phyloP scores from a whole-genome alignment of 129 eudicot genomes.

The Artemisia argyi region DNA sequence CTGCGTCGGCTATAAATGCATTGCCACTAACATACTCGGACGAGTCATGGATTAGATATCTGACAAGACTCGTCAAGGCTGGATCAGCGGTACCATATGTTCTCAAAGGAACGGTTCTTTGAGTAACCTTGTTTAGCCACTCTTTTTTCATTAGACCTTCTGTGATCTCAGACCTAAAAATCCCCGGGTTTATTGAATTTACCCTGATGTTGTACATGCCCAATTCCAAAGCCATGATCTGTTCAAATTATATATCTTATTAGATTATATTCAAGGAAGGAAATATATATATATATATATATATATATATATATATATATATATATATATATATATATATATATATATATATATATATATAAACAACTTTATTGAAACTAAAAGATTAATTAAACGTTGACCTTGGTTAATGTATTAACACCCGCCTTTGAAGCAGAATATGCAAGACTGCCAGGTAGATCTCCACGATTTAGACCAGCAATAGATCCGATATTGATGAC shows the following conservation, averaged over 20 bases:
- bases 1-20: constrained; percentile 63
- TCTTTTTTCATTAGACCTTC: constrained; percentile 51
- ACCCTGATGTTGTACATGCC: constrained; percentile 67
- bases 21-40: constrained; percentile 68
- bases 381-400: neutral
- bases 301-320: too few relatives aligned
- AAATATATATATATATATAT: neutral
- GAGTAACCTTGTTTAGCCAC: constrained; percentile 59
- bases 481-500: constrained; percentile 64
- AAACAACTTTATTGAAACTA: neutral
- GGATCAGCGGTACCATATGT: constrained; percentile 60
- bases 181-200: constrained; percentile 65
- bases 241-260: constrained; percentile 9
- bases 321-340: too few relatives aligned
- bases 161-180: constrained; percentile 82
- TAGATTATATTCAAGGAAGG: neutral
- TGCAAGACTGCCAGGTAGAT: constrained; percentile 60
- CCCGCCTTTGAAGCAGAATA: constrained; percentile 66
- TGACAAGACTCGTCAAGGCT: constrained; percentile 57
- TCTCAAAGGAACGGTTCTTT: constrained; percentile 51
- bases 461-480: constrained; percentile 70
- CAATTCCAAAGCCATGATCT: constrained; percentile 70
- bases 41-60: constrained; percentile 63
- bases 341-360: too few relatives aligned
- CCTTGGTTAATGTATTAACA: constrained; percentile 45